These are phyloP conservation scores for Trichoderma hamatum DNA, from an alignment of 2,329 filamentous ascomycete genomes.

Conservation along the genomic window DNA sequence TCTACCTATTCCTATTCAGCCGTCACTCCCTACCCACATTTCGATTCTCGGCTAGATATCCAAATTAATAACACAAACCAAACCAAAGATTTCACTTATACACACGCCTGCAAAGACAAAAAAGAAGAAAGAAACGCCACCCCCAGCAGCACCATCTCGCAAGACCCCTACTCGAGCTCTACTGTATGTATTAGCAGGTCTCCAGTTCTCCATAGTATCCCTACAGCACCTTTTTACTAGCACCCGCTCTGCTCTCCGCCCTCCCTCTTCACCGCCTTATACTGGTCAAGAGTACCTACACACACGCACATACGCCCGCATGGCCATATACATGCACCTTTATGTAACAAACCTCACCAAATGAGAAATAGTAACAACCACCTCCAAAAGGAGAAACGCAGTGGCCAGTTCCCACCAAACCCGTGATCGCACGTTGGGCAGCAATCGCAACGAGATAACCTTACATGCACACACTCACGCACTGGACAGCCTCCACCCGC, in stretches of 20 bases:
- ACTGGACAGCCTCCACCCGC: background rate
- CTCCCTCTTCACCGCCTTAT: background rate
- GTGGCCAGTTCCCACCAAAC: background rate
- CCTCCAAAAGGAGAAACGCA: background rate
- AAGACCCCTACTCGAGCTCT: background rate
- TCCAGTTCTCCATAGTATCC: background rate
- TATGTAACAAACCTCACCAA: background rate
- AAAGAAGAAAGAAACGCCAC: background rate
- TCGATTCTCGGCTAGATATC: background rate
- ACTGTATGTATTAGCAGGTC: background rate
- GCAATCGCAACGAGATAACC: conserved; percentile 11
- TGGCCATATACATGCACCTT: background rate
- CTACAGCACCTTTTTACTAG: background rate
- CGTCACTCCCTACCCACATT: background rate
- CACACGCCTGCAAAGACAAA: background rate
- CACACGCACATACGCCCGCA: background rate
- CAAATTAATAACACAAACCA: background rate
- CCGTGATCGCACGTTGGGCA: conserved; percentile 25
- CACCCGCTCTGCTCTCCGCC: background rate
- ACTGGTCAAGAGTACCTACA: too few species aligned
- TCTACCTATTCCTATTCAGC: background rate
- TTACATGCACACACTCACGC: background rate
- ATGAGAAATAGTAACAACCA: background rate
- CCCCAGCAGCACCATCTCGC: background rate
- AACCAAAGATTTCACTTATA: background rate